A percentile compares a stretch with the other conserved stretches of the same genome.
Conservation (phyloP, 1,284 basidiomycete genomes). For the Chalciporus sp. region DNA sequence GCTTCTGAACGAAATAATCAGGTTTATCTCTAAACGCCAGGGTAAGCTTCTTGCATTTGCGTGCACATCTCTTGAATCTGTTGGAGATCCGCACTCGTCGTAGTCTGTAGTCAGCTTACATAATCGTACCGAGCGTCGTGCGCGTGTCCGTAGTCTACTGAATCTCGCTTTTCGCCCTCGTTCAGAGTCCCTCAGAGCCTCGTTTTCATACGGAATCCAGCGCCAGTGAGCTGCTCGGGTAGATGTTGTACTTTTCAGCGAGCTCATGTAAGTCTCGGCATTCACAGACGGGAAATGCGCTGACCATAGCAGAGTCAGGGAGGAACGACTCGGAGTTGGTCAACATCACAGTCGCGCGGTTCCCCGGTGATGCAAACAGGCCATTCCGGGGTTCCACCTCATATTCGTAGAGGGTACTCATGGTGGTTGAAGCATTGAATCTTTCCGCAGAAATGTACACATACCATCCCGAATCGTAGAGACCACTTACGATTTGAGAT, state of each 20-base stretch:
- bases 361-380: slow-evolving; percentile 35
- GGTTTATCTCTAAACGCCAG: slow-evolving; percentile 28
- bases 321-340: slow-evolving; percentile 28
- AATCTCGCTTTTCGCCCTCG: no score
- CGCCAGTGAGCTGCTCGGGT: slow-evolving; percentile 36
- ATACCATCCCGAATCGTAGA: slow-evolving; percentile 28
- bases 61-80: slow-evolving; percentile 24
- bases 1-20: slow-evolving; percentile 26
- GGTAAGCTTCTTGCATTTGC: slow-evolving; percentile 19
- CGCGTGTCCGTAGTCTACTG: no score
- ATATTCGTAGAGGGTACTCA: slow-evolving; percentile 38
- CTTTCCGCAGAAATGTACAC: slow-evolving; percentile 15
- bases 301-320: slow-evolving; percentile 27
- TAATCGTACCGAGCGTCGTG: no score
- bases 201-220: no score
- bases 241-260: slow-evolving; percentile 19
- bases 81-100: no score
- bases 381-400: slow-evolving; percentile 34
- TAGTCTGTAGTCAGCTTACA: no score
- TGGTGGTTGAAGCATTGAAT: slow-evolving; percentile 32
- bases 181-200: no score
- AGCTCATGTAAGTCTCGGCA: not conserved
- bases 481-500: slow-evolving; percentile 41
- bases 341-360: slow-evolving; percentile 31
- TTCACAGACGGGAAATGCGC: slow-evolving; percentile 32